Conservation (phyloP, 1,284 basidiomycete genomes). For the Pyrrhoderma lamaoense region DNA sequence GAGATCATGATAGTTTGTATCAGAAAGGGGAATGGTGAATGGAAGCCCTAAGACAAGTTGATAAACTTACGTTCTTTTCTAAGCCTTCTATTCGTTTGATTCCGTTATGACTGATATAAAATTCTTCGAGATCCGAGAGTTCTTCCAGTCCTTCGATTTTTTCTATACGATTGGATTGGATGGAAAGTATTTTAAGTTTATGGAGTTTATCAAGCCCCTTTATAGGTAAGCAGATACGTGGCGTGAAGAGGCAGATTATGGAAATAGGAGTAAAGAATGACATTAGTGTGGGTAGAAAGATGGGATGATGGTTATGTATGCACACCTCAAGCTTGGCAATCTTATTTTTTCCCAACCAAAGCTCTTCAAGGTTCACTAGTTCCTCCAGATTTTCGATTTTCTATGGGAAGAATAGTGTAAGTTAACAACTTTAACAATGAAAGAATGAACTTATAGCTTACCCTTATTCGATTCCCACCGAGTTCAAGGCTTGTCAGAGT, state of each 20-base stretch:
- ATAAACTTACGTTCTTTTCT: slow-evolving; percentile 62
- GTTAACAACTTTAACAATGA: slow-evolving; percentile 12
- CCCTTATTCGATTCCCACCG: slow-evolving; percentile 87
- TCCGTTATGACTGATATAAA: slow-evolving; percentile 95
- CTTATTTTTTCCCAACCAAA: slow-evolving; percentile 99
- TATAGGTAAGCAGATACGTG: not conserved
- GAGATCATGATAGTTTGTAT: not conserved
- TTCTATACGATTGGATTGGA: slow-evolving; percentile 93
- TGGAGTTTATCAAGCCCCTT: slow-evolving; percentile 56
- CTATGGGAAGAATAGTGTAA: slow-evolving; percentile 45
- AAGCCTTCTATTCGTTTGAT: slow-evolving; percentile 81
- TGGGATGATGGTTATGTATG: too few relatives aligned
- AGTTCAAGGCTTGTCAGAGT: too few relatives aligned
- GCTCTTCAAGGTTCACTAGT: slow-evolving; percentile 77
- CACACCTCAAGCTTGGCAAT: slow-evolving; percentile 84
- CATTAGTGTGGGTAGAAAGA: too few relatives aligned
- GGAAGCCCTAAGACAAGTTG: too few relatives aligned
- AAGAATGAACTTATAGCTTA: slow-evolving; percentile 35
- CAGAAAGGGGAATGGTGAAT: too few relatives aligned
- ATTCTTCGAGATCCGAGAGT: slow-evolving; percentile 73
- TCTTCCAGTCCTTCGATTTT: slow-evolving; percentile 76
- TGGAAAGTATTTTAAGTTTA: slow-evolving; percentile 73
- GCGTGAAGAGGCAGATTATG: too few relatives aligned
- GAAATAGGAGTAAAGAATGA: slow-evolving; percentile 14
- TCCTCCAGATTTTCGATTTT: slow-evolving; percentile 85